These are phyloP conservation scores for Apiotrichum siamense DNA, from an alignment of 1,284 basidiomycete genomes.

Conservation along the genomic window DNA sequence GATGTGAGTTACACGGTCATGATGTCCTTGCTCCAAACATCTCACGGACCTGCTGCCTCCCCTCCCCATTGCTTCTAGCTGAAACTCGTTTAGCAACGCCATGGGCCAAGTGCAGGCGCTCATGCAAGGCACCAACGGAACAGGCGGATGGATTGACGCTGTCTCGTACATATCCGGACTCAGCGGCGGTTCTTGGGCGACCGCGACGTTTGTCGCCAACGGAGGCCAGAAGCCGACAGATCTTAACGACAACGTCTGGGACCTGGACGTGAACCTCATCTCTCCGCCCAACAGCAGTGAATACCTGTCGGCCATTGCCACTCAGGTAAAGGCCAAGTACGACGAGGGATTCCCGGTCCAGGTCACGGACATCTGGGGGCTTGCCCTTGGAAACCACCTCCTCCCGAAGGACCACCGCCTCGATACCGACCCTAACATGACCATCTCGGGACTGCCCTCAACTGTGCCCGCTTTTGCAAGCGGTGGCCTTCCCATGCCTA, in stretches of 20 bases:
- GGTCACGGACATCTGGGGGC: slow-evolving; percentile 41
- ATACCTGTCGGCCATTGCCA: slow-evolving; percentile 31
- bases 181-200: slow-evolving; percentile 44
- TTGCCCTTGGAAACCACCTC: slow-evolving; percentile 40
- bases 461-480: slow-evolving; percentile 21
- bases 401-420: slow-evolving; percentile 37
- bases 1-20: slow-evolving; percentile 29
- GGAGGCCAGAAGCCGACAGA: slow-evolving; percentile 31
- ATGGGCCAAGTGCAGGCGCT: slow-evolving; percentile 8
- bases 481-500: slow-evolving; percentile 35
- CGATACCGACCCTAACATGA: slow-evolving; percentile 40
- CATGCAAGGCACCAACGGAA: slow-evolving; percentile 10
- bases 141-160: slow-evolving; percentile 38
- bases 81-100: slow-evolving; percentile 3
- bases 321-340: slow-evolving; percentile 25
- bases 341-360: slow-evolving; percentile 39
- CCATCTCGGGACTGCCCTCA: slow-evolving; percentile 30
- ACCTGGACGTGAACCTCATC: slow-evolving; percentile 48
- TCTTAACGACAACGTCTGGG: slow-evolving; percentile 42
- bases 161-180: slow-evolving; percentile 41
- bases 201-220: slow-evolving; percentile 38
- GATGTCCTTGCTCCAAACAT: too few relatives aligned
- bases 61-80: not conserved
- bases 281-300: slow-evolving; percentile 43
- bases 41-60: not conserved